A percentile compares a stretch with the other conserved stretches of the same genome.
Conservation (phyloP, 495 filamentous ascomycete species). For the Podospora comata region DNA sequence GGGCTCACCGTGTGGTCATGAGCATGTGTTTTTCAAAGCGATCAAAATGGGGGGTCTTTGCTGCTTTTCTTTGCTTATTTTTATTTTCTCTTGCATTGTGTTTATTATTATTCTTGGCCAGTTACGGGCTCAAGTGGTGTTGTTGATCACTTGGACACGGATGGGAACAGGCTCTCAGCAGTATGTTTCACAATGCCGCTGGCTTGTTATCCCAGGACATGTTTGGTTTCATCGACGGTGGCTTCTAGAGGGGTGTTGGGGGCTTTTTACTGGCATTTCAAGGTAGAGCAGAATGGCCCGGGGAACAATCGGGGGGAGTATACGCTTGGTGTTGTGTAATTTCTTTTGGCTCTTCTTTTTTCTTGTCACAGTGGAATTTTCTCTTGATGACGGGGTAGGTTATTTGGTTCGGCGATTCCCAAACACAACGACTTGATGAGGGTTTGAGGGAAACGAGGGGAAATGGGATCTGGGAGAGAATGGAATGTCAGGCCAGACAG, state of each 20-base stretch:
- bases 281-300: constrained; percentile 8
- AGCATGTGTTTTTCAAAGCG: constrained; percentile 12
- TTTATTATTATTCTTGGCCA: constrained; percentile 9
- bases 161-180: neutral
- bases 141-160: neutral
- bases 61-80: constrained; percentile 6
- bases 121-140: neutral
- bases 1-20: constrained; percentile 13
- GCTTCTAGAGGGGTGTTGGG: constrained; percentile 3
- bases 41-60: constrained; percentile 2
- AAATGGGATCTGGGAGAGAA: constrained; percentile 3
- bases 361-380: constrained; percentile 12
- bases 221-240: neutral
- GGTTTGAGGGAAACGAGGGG: neutral
- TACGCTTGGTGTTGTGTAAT: constrained; percentile 9
- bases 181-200: neutral
- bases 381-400: constrained; percentile 3
- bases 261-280: constrained; percentile 11
- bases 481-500: constrained; percentile 4
- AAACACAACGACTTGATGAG: constrained; percentile 34
- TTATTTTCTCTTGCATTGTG: constrained; percentile 12
- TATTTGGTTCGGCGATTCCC: constrained; percentile 18
- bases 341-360: constrained; percentile 16
- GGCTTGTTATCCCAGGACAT: neutral
- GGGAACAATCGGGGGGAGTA: constrained; percentile 3